Percentiles rank a stretch among this genome's conserved stretches.
Evolutionary conservation across 2,329 filamentous ascomycete genomes (phyloP).

Genomic region (Pestalotiopsis sp.): DNA sequence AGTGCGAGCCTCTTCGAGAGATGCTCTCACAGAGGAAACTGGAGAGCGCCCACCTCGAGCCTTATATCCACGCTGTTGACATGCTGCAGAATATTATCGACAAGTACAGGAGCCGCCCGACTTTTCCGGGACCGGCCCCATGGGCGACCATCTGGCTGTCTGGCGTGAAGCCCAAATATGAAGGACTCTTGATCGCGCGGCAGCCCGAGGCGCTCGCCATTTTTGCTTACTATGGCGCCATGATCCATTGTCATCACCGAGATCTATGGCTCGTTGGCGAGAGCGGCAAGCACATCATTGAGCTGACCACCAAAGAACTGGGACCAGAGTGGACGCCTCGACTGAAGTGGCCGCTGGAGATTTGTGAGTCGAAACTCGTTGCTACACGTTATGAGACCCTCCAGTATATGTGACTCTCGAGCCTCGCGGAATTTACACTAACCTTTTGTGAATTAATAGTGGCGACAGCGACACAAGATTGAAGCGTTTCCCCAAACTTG

Average conservation of each 20-base stretch:
- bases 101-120: neutral
- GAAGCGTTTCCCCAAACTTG: neutral
- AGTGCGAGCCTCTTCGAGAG: constrained; percentile 3
- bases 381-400: too few relatives aligned
- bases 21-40: neutral
- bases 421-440: neutral
- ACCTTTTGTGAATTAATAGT: neutral
- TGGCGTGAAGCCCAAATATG: neutral
- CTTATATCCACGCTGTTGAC: constrained; percentile 1
- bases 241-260: constrained; percentile 27
- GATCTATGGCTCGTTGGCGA: constrained; percentile 31
- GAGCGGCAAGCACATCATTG: constrained; percentile 9
- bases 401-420: neutral
- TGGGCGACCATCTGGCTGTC: constrained; percentile 5
- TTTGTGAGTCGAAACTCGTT: neutral
- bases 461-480: neutral
- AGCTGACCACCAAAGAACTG: neutral
- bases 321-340: constrained; percentile 4
- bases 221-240: constrained; percentile 30
- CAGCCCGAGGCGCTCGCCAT: constrained; percentile 29
- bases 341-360: constrained; percentile 6
- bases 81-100: constrained; percentile 5
- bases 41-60: neutral
- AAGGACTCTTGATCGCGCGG: constrained; percentile 23
- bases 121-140: constrained; percentile 3